Evolutionary conservation across 176 grass and related monocot genomes (phyloP).

Genomic region (Puya raimondii): DNA sequence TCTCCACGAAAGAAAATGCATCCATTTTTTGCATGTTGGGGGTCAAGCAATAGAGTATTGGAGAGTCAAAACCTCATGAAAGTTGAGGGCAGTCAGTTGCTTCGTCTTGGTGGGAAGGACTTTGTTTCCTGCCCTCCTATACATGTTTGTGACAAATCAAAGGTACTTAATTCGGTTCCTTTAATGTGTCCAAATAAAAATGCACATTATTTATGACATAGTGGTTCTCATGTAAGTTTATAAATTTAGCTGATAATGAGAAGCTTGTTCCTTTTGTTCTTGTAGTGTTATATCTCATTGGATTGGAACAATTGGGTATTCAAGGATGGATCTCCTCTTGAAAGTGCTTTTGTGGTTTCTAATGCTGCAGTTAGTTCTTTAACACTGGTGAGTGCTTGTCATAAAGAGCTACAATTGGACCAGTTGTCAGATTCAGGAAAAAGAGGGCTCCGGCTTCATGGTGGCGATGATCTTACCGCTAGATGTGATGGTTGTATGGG

Average conservation of each 20-base stretch:
- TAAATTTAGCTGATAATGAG: not conserved
- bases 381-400: constrained; percentile 28
- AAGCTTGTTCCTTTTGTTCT: not conserved
- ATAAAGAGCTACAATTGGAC: constrained; percentile 19
- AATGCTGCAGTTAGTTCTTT: constrained; percentile 45
- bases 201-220: constrained; percentile 14
- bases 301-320: constrained; percentile 73
- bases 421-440: constrained; percentile 24
- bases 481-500: constrained; percentile 10
- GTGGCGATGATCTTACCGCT: constrained; percentile 20
- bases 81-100: constrained; percentile 16
- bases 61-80: constrained; percentile 33
- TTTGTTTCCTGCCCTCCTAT: constrained; percentile 48
- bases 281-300: constrained; percentile 37
- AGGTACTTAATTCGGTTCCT: constrained; percentile 37
- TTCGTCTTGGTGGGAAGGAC: constrained; percentile 28
- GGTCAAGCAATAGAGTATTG: constrained; percentile 34
- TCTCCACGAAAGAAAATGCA: constrained; percentile 82
- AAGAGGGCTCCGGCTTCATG: constrained; percentile 19
- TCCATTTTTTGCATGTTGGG: constrained; percentile 65
- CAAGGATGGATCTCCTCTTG: constrained; percentile 23
- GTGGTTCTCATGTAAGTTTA: not conserved
- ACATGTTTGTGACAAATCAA: constrained; percentile 53
- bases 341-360: constrained; percentile 40
- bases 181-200: constrained; percentile 15